A percentile compares a stretch with the other conserved stretches of the same genome.
Evolutionary conservation across 1,284 basidiomycete species (phyloP).

Genomic region (Ustilago shanxiensis): DNA sequence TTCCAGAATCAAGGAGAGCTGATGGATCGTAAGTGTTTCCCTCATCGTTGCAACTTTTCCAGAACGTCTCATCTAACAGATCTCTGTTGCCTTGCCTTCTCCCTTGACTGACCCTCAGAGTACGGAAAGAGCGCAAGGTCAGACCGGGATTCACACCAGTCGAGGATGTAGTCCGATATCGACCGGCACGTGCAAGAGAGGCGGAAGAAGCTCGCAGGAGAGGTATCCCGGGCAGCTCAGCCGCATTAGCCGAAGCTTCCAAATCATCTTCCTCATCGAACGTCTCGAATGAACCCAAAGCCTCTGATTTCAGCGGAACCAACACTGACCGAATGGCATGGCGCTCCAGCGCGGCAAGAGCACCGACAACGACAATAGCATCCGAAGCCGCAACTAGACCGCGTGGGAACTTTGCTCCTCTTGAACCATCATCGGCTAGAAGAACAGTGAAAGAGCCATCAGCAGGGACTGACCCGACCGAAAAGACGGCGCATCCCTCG

Average conservation of each 20-base stretch:
- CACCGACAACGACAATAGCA: not conserved
- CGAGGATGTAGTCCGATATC: conserved; percentile 88
- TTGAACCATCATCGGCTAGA: conserved; percentile 4
- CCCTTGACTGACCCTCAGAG: conserved; percentile 72
- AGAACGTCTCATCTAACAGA: not conserved
- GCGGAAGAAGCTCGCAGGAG: conserved; percentile 38
- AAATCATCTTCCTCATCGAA: not conserved
- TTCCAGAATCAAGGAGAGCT: conserved; percentile 83
- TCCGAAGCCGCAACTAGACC: not conserved
- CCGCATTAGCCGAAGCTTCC: not conserved
- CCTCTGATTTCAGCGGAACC: not conserved
- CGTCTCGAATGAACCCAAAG: not conserved
- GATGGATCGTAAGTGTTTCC: conserved; percentile 84
- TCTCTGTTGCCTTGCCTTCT: too few relatives aligned
- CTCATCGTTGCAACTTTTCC: not conserved
- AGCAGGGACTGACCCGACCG: not conserved
- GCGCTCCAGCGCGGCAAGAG: conserved; percentile 9
- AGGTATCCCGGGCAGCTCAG: conserved; percentile 16
- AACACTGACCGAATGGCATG: conserved; percentile 7
- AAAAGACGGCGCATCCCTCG: not conserved
- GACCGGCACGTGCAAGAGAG: conserved; percentile 67
- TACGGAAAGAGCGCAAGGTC: conserved; percentile 89
- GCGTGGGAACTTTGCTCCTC: conserved; percentile 16
- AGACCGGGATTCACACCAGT: conserved; percentile 93
- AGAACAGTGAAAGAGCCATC: not conserved